These are phyloP conservation scores for Rhizophora mangle DNA, from an alignment of 345 rosid species.

Conservation along the genomic window DNA sequence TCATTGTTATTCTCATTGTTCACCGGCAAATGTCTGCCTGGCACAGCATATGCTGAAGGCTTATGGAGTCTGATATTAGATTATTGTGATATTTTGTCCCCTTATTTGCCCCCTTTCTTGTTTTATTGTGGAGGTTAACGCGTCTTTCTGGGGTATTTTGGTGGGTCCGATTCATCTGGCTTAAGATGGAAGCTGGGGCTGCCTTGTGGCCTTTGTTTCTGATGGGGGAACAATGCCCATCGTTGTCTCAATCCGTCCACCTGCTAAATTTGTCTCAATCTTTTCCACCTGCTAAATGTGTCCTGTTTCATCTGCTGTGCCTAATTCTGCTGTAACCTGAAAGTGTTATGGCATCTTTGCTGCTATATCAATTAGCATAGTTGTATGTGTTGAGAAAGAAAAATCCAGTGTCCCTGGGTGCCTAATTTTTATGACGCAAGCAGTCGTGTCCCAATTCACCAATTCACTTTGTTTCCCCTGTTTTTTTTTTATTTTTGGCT, in stretches of 20 bases:
- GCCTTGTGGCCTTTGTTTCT: no score
- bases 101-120: not conserved
- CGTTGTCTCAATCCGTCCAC: no score
- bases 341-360: not conserved
- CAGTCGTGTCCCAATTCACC: not conserved
- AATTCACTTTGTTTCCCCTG: not conserved
- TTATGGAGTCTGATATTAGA: constrained; percentile 1
- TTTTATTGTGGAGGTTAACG: not conserved
- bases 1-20: not conserved
- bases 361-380: not conserved
- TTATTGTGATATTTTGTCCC: no score
- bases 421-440: not conserved
- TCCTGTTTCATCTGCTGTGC: not conserved
- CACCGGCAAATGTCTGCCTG: no score
- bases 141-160: no score
- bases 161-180: no score
- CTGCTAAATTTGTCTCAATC: not conserved
- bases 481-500: not conserved
- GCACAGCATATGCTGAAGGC: not conserved
- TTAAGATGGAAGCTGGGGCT: no score
- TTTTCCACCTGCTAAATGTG: not conserved
- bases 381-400: not conserved
- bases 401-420: not conserved
- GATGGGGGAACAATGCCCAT: no score
- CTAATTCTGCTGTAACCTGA: constrained; percentile 6